A percentile compares a stretch with the other conserved stretches of the same genome.
Conservation (phyloP, 2,329 filamentous ascomycete species). For the Stachybotrys chlorohalonatus region DNA sequence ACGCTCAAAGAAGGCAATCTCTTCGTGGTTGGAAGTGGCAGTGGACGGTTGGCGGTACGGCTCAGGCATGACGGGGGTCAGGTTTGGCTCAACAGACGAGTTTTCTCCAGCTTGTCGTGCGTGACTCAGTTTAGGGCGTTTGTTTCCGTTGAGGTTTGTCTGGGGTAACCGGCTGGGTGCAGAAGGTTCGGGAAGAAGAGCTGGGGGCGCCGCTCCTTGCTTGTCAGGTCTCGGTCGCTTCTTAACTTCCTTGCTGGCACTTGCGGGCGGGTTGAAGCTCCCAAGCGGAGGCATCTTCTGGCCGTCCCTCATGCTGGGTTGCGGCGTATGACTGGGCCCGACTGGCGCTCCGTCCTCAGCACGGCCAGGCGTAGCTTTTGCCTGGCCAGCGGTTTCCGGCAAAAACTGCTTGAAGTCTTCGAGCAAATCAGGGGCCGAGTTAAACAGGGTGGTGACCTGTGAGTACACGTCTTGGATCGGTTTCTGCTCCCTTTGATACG, state of each 20-base stretch:
- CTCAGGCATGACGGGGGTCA: conserved; percentile 81
- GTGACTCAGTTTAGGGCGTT: conserved; percentile 70
- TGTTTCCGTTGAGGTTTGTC: conserved; percentile 29
- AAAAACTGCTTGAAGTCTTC: conserved; percentile 99
- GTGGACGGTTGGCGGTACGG: conserved; percentile 71
- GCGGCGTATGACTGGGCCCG: conserved; percentile 44
- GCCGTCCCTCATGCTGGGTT: conserved; percentile 44
- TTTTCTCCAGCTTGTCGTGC: conserved; percentile 49
- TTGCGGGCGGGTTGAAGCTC: conserved; percentile 77
- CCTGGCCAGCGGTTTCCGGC: conserved; percentile 64
- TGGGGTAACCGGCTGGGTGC: conserved; percentile 23
- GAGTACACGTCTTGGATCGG: conserved; percentile 98
- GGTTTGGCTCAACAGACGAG: conserved; percentile 67
- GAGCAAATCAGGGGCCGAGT: conserved; percentile 82
- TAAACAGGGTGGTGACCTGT: conserved; percentile 91
- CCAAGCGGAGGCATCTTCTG: conserved; percentile 88
- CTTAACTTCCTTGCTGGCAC: conserved; percentile 82
- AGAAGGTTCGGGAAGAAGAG: conserved; percentile 33
- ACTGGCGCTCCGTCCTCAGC: conserved; percentile 43
- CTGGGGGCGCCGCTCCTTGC: conserved; percentile 36
- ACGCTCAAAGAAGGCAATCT: conserved; percentile 88
- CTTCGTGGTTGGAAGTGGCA: conserved; percentile 69
- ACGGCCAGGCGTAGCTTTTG: conserved; percentile 43
- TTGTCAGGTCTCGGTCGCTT: conserved; percentile 65
- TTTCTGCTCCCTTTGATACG: conserved; percentile 95